These are phyloP conservation scores for Pleurotus tuoliensis DNA, from an alignment of 768 basidiomycete species.

Conservation along the genomic window DNA sequence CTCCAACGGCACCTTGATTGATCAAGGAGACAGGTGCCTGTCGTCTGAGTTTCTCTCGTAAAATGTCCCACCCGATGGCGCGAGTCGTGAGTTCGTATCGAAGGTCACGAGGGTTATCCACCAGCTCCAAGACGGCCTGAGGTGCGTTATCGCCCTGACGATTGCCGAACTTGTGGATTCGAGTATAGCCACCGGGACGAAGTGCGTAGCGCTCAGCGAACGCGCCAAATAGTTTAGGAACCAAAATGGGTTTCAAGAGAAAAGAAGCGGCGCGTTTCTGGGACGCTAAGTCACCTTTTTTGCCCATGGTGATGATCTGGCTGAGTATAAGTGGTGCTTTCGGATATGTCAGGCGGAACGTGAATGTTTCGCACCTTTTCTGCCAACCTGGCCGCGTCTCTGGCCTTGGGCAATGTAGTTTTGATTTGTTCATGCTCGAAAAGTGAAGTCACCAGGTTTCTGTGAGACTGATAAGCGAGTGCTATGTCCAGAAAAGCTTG, in stretches of 20 bases:
- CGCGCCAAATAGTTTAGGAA: constrained; percentile 81
- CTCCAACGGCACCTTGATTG: constrained; percentile 44
- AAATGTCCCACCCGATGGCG: constrained; percentile 80
- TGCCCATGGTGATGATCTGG: constrained; percentile 90
- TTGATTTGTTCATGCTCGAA: constrained; percentile 94
- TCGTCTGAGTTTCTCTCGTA: constrained; percentile 49
- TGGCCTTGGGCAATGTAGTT: constrained; percentile 93
- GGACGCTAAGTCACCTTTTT: constrained; percentile 72
- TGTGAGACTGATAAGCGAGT: constrained; percentile 24
- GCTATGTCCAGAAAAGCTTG: constrained; percentile 12
- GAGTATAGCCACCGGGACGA: constrained; percentile 92
- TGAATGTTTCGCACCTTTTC: constrained; percentile 63
- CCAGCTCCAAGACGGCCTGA: constrained; percentile 87
- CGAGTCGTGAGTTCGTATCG: constrained; percentile 86
- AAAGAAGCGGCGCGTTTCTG: constrained; percentile 72
- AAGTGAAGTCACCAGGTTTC: constrained; percentile 91
- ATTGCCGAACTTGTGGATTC: constrained; percentile 89
- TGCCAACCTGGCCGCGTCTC: constrained; percentile 85
- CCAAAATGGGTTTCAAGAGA: constrained; percentile 63
- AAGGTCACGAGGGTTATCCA: constrained; percentile 89
- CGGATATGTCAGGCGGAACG: constrained; percentile 1
- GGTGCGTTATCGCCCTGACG: constrained; percentile 92
- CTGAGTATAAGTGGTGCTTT: constrained; percentile 1
- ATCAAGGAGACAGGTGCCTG: constrained; percentile 43
- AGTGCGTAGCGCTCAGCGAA: constrained; percentile 77